Evolutionary conservation across 106 monocot species (phyloP), one percentile per base, ranked within the genome.

Genomic region (Narthecium ossifragum): DNA sequence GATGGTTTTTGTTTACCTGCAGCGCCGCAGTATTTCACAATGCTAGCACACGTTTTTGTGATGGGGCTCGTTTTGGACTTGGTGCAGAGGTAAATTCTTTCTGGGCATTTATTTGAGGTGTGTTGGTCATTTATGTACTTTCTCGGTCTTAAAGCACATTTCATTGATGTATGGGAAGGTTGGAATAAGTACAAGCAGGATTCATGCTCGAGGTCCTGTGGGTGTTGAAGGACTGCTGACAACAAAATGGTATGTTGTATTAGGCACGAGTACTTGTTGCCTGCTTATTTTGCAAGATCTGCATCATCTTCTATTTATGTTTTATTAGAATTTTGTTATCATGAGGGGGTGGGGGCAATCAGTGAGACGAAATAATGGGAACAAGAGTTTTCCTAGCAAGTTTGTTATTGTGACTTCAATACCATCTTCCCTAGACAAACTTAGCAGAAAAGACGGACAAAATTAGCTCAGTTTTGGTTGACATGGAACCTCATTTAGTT

Each of bases 21-120:
- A 96, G 96, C 81, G 96, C 96, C 70, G 96, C 96, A 45, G 88
- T 93, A 14, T 88, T 93, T 53, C 80, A 80, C 72, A 93, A 93
- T 75, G 85, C 88, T 61, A 93, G 93, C 57, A 88, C 93, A 29
- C 79, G 93, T 8, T 93, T 93, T 65, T 93, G 85, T 75, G 93
- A 93, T 76, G 93, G 93, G 22, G 88, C 88, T 59, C 93, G 93
- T 48, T 93, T 93, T 73, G 93, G 93, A 27, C 80, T 93, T 60
- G 93, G 93, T 77, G 93, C 93, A 53, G 93, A 93, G 93, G 93
- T 93, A 76, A 25, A 48, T 25, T 51, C 10, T 73, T 49, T 57
- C 34, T 8, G 56, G 5, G 4, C 14, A 14, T 33, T 12, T 32
- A 17, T 20, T 34, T 17, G 5, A 33, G 9, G 3, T 59, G 38